Evolutionary conservation across 345 rosid species (phyloP), one percentile per base, ranked within the genome.

Genomic region (Crucihimalaya himalaica): DNA sequence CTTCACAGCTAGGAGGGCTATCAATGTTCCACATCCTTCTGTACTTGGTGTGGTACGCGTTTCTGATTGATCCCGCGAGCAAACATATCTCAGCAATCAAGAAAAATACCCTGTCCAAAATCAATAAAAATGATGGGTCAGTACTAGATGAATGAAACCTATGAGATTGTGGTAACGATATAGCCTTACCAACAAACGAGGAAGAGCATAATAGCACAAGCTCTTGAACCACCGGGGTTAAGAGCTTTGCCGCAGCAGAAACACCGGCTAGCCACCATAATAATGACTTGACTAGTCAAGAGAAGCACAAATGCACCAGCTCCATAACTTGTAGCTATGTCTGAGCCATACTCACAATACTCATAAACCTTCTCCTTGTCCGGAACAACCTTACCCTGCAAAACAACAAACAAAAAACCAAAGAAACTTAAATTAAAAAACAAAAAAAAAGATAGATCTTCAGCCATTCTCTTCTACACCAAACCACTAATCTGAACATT

Each of bases 231-330:
- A 27, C 90, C 85, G 2, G 98, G 94, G 51, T 75, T 86, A 55
- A 95, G 82, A 48, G 97, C 75, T 83, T 84, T 88, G 16, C 99
- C 97, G 21, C 99, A 92, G 81, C 97, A 92, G 84, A 95, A 90
- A 81, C 99, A 95, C 40, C 83, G 60, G 76, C 89, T 92, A 15
- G 90, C 98, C 28, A 46, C 84, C 97, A 92, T 95, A 21, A 95
- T 80, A 59, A 95, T 75, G 73, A 74, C 81, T 78, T 95, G 99
- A 53, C 92, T 79, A 6, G 63, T 82, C 66, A 92, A 60, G 48
- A 95, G 93, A 73, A 95, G 88, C 71, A 90, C 75, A 68, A 95
- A 88, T 39, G 97, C 92, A 46, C 96, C 99, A 28, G 90, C 92
- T 48, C 97, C 99, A 75, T 66, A 90, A 54, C 97, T 96, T 6